Percentiles rank a stretch among this genome's conserved stretches.
Evolutionary conservation across 805 yeast species (phyloP).

Genomic region (Yarrowia sp.): DNA sequence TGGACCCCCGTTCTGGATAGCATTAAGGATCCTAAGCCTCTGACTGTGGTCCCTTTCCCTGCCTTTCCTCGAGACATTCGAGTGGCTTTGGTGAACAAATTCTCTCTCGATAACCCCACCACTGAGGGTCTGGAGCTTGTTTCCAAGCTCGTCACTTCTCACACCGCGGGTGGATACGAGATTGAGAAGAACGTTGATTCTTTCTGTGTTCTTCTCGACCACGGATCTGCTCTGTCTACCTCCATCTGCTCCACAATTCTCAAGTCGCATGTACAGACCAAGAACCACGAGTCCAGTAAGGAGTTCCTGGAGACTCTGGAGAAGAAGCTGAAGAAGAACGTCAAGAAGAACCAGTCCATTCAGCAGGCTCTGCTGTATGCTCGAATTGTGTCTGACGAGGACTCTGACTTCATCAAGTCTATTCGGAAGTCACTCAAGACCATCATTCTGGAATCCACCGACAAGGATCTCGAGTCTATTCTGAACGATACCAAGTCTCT

Average conservation of each 20-base stretch:
- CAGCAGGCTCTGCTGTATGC: slow-evolving; percentile 16
- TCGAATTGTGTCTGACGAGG: slow-evolving; percentile 9
- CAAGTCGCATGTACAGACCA: neutral
- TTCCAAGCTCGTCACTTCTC: neutral
- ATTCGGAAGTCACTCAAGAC: slow-evolving; percentile 13
- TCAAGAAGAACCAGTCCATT: slow-evolving; percentile 15
- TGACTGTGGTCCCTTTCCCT: neutral
- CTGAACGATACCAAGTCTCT: slow-evolving; percentile 7
- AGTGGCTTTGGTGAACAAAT: neutral
- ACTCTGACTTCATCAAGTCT: slow-evolving; percentile 15
- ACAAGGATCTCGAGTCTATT: neutral
- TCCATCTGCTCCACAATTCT: slow-evolving; percentile 3
- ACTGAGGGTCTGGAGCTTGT: slow-evolving; percentile 6
- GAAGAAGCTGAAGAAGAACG: slow-evolving; percentile 14
- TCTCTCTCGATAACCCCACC: neutral
- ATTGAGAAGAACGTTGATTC: slow-evolving; percentile 15
- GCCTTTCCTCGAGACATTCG: slow-evolving; percentile 13
- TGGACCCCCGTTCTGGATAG: slow-evolving; percentile 3
- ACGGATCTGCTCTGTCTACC: neutral
- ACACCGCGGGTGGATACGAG: neutral
- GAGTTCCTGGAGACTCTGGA: slow-evolving; percentile 12
- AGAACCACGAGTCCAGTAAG: neutral
- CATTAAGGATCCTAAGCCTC: slow-evolving; percentile 2
- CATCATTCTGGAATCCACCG: neutral
- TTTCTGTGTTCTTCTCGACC: slow-evolving; percentile 6